These are phyloP conservation scores for Gossypium longicalyx DNA, from an alignment of 345 rosid genomes.

Conservation along the genomic window DNA sequence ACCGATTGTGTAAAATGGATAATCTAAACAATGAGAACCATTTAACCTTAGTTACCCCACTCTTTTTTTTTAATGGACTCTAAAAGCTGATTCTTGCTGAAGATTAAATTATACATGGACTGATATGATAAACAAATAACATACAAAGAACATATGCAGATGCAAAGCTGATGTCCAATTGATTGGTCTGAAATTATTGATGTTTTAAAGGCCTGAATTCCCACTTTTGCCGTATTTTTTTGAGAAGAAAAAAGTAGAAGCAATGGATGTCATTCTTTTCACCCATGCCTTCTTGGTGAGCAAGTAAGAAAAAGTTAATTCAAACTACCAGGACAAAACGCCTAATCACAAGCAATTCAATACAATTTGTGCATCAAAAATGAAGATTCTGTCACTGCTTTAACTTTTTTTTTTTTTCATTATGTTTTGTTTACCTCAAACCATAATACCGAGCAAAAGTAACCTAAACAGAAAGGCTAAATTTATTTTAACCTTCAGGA, in stretches of 20 bases:
- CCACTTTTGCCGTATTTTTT: background rate
- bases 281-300: background rate
- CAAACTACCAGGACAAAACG: background rate
- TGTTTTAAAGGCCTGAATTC: background rate
- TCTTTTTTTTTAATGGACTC: background rate
- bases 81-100: background rate
- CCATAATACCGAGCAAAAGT: too few relatives aligned
- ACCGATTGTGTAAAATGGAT: background rate
- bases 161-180: background rate
- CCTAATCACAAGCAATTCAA: background rate
- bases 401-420: too few relatives aligned
- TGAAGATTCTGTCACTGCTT: too few relatives aligned
- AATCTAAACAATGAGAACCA: background rate
- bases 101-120: background rate
- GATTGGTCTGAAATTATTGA: background rate
- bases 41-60: background rate
- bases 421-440: too few relatives aligned
- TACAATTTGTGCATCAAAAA: background rate
- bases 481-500: too few relatives aligned
- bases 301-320: background rate
- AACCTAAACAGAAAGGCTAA: too few relatives aligned
- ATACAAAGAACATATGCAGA: conserved; percentile 5
- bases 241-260: background rate
- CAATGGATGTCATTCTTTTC: background rate
- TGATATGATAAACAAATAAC: background rate